Evolutionary conservation across 495 filamentous ascomycete species (phyloP), one percentile per base, ranked within the genome.

Genomic region (Penicillium ochrochloron): DNA sequence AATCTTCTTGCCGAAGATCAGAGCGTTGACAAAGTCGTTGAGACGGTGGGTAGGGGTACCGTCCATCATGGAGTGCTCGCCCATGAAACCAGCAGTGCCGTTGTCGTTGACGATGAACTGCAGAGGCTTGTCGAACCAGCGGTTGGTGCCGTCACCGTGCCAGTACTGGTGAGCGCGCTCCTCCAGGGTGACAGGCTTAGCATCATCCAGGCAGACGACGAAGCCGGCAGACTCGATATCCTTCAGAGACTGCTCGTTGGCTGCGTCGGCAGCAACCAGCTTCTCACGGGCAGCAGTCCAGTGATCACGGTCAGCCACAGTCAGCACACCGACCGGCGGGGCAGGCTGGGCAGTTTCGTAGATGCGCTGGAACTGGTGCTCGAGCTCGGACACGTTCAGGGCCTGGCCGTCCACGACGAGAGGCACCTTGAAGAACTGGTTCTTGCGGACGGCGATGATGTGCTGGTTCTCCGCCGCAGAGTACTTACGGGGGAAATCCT

Each of bases 21-120:
- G 80, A 71, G 86, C 85, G 83, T 94, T 95, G 77, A 93, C 84
- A 74, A 91, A 92, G 84, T 99, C 95, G 76, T 96, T 98, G 34
- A 99, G 86, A 4, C 96, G 88, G 77, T 98, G 94, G 14, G 96
- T 99, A 2, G 96, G 93, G 31, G 94, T 99, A 61, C 96, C 96
- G 75, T 99, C 96, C 96, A 99, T 99, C 96, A 99, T 98, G 78
- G 89, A 93, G 83, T 99, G 96, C 83, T 99, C 96, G 72, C 96
- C 96, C 82, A 91, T 92, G 84, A 99, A 99, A 63, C 96, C 96
- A 27, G 96, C 91, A 17, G 95, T 96, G 67, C 93, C 96, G 78
- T 99, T 99, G 71, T 98, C 94, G 78, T 97, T 97, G 79, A 99
- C 73, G 72, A 99, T 94, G 78, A 99, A 98, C 81, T 99, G 93